A percentile compares a stretch with the other conserved stretches of the same genome.
Evolutionary conservation across 2,329 filamentous ascomycete genomes (phyloP).

Genomic region (Diplodia intermedia): DNA sequence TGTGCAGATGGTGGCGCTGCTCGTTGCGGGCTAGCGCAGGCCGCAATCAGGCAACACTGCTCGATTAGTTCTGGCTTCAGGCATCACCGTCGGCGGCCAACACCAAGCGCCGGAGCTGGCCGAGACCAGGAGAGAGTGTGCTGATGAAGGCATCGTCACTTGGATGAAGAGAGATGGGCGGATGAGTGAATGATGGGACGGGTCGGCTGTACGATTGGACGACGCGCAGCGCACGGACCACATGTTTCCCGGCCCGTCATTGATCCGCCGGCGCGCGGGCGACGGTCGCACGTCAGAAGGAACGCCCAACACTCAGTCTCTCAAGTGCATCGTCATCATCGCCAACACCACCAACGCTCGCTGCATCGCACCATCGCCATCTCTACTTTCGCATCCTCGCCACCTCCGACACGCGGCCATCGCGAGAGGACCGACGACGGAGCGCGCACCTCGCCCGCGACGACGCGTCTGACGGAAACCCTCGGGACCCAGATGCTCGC

Average conservation of each 20-base stretch:
- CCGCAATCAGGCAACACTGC: constrained; percentile 27
- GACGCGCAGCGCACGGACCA: background rate
- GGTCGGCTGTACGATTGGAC: background rate
- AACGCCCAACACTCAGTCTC: background rate
- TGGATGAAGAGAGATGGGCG: background rate
- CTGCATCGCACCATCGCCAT: background rate
- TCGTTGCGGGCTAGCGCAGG: constrained; percentile 9
- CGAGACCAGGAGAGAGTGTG: background rate
- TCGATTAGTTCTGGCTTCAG: background rate
- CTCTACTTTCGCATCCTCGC: background rate
- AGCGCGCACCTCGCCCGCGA: background rate
- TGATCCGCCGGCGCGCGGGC: constrained; percentile 4
- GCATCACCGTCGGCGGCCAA: constrained; percentile 1
- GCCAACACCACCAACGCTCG: background rate
- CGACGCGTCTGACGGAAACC: constrained; percentile 6
- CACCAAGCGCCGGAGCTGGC: too few relatives aligned
- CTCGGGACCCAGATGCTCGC: constrained; percentile 12
- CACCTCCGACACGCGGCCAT: background rate
- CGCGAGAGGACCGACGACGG: background rate
- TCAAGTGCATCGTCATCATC: background rate
- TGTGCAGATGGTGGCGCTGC: constrained; percentile 5
- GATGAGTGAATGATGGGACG: background rate
- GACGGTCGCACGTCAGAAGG: background rate
- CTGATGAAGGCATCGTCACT: background rate
- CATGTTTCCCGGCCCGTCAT: background rate